Percentiles rank a stretch among this genome's conserved stretches.
These are phyloP conservation scores for Calonectria montana DNA, from an alignment of 2,329 filamentous ascomycete genomes.

Conservation along the genomic window DNA sequence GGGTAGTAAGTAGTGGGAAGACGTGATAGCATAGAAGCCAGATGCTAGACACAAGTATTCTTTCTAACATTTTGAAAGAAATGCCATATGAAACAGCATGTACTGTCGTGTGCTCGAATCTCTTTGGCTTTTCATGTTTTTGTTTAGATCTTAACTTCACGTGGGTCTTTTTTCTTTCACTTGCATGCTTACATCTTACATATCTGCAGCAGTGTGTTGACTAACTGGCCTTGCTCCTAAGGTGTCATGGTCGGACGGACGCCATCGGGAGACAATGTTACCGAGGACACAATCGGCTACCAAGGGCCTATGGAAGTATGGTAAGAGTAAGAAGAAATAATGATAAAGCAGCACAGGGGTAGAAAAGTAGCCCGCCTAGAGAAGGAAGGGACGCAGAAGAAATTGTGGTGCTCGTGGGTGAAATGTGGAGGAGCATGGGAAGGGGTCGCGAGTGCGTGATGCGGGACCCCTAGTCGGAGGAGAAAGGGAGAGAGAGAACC, in stretches of 20 bases:
- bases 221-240: background rate
- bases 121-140: too few relatives aligned
- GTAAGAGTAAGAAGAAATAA: background rate
- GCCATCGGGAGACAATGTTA: background rate
- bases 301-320: background rate
- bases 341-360: background rate
- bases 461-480: background rate
- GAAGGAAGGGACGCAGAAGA: background rate
- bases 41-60: background rate
- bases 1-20: background rate
- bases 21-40: background rate
- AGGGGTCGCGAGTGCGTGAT: background rate
- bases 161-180: too few relatives aligned
- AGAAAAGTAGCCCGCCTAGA: background rate
- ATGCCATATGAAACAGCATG: background rate
- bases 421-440: constrained; percentile 11
- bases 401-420: constrained; percentile 1
- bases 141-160: too few relatives aligned
- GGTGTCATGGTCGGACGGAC: background rate
- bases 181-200: background rate
- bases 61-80: background rate
- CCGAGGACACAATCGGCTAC: constrained; percentile 16
- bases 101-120: background rate
- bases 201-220: background rate
- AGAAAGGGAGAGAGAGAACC: too few relatives aligned